Percentiles rank a stretch among this genome's conserved stretches.
These are phyloP conservation scores for Salix purpurea DNA, from an alignment of 345 rosid genomes.

Conservation along the genomic window DNA sequence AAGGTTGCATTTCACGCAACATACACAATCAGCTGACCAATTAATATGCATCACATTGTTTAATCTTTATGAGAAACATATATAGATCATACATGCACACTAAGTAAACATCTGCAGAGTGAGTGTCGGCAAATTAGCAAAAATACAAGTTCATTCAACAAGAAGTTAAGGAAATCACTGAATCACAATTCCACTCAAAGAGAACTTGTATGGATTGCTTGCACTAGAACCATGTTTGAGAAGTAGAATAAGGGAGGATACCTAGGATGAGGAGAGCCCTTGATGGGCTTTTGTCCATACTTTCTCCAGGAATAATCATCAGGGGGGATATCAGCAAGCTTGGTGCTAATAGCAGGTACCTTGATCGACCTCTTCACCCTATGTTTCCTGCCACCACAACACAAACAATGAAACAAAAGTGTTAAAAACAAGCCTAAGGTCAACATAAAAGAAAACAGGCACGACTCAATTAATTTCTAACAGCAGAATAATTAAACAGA, in stretches of 20 bases:
- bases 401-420: constrained; percentile 7
- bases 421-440: neutral
- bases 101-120: neutral
- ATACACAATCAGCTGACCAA: neutral
- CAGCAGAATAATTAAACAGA: neutral
- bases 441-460: neutral
- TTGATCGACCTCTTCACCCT: constrained; percentile 70
- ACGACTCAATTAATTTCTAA: neutral
- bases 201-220: neutral
- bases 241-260: constrained; percentile 14
- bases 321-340: constrained; percentile 81
- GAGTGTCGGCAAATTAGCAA: neutral
- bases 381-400: constrained; percentile 49
- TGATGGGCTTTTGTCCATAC: constrained; percentile 80
- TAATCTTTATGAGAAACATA: neutral
- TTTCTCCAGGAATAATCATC: constrained; percentile 86
- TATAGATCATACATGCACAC: constrained; percentile 3
- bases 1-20: neutral
- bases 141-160: neutral
- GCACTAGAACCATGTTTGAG: neutral
- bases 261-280: constrained; percentile 88
- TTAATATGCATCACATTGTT: neutral
- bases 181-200: neutral
- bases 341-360: constrained; percentile 78
- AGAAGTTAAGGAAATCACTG: neutral